Evolutionary conservation across 768 basidiomycete species (phyloP), one percentile per base, ranked within the genome.

Genomic region (Cubamyces sp.): DNA sequence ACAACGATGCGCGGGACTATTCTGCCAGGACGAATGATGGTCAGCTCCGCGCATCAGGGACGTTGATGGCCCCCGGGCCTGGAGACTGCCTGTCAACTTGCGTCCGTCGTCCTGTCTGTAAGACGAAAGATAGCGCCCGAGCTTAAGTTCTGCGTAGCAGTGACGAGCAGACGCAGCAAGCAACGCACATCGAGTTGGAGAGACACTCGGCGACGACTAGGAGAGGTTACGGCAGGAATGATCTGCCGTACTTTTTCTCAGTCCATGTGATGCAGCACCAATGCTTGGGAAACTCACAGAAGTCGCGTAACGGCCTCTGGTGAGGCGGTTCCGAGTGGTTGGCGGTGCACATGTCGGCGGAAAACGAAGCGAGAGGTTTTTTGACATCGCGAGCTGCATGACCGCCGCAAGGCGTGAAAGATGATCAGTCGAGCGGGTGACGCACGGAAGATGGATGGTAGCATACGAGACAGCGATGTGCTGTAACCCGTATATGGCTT

Each of bases 11-110:
- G 57, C 57, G 57, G 40, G 57, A 23, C 48, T 39, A 37, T 42
- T 56, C 39, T 41, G 18, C 47, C 46, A 25, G 21, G 12, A 57
- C 23, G 21, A 23, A 15, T 57, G 55, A 57, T 57, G 34, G 40
- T 11, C 21, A 48, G 55, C 18, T 41, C 39, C 57, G 57, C 57
- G 57, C 57, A 50, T 57, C 57, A 57, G 57, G 57, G 25, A 26
- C 47, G 18, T n/a, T 57, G 57, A 57, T 57, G 54, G 26, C 3
- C n/a, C 16, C 4, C 15, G 26, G 40, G 21, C 37, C 51, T 19
- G 51, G 34, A 52, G 37, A 34, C 39, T 42, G 52, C 34, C 40
- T 54, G 52, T 23, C 51, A n/a, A 23, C 39, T 41, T 54, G 39
- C 23, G 28, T 45, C 19, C 15, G 45, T 45, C 14, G 34, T 28